These are phyloP conservation scores for Spatholobus suberectus DNA, from an alignment of 306 rosid species.

Conservation along the genomic window DNA sequence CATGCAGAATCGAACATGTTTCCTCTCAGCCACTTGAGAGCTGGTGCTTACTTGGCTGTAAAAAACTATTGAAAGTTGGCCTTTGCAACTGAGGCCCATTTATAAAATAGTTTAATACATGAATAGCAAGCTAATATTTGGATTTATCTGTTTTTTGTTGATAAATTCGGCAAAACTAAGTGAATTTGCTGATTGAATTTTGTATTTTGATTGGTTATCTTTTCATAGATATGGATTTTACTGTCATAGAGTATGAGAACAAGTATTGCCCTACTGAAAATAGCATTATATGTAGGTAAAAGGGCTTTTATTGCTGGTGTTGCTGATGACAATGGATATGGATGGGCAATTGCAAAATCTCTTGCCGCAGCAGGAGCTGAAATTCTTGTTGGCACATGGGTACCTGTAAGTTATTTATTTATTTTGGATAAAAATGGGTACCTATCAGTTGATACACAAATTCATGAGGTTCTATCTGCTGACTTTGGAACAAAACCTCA, in stretches of 20 bases:
- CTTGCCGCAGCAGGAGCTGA: slow-evolving; percentile 99
- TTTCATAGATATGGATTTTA: background rate
- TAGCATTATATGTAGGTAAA: slow-evolving; percentile 62
- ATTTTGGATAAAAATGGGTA: no score
- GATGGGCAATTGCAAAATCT: slow-evolving; percentile 98
- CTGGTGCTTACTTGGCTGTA: slow-evolving; percentile 23
- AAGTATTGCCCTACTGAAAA: slow-evolving; percentile 25
- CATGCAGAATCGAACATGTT: background rate
- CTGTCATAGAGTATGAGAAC: background rate
- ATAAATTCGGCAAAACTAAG: background rate
- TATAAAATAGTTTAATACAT: slow-evolving; percentile 1
- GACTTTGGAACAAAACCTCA: background rate
- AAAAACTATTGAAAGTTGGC: slow-evolving; percentile 22
- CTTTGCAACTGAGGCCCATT: slow-evolving; percentile 1
- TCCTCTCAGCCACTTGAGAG: background rate
- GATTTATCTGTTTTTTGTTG: slow-evolving; percentile 23
- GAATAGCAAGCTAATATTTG: background rate
- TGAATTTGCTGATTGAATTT: background rate
- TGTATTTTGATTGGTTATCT: background rate
- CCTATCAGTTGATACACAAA: no score
- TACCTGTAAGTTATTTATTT: no score
- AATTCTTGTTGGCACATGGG: no score
- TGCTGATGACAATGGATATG: slow-evolving; percentile 97
- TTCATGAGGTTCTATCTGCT: no score
- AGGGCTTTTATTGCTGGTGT: slow-evolving; percentile 97